A percentile compares a stretch with the other conserved stretches of the same genome.
phyloP scores from a whole-genome alignment of 179 eudicot genomes.

The Heliamphora pulchella region DNA sequence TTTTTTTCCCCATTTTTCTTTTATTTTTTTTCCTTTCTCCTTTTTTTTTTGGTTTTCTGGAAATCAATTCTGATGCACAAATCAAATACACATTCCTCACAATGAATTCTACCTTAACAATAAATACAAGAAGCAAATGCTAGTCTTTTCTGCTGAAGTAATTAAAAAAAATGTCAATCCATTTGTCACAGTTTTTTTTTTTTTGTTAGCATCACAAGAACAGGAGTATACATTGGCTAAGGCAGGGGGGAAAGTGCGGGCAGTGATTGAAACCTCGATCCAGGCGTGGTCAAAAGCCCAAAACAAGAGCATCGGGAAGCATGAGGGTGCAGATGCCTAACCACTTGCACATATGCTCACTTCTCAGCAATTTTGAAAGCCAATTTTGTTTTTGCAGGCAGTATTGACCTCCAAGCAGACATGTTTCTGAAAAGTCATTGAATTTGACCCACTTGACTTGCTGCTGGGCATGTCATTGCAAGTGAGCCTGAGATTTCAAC shows the following conservation, averaged over 20 bases:
- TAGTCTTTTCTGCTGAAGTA: background rate
- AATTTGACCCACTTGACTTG: background rate
- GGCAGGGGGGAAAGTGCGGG: background rate
- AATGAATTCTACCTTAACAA: background rate
- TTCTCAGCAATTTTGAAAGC: background rate
- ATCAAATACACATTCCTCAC: conserved; percentile 4
- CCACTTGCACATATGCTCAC: background rate
- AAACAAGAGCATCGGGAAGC: no score
- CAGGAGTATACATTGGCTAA: background rate
- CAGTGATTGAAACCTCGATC: background rate
- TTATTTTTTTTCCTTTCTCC: background rate
- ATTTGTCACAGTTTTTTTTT: background rate
- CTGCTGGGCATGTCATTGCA: background rate
- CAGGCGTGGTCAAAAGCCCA: no score
- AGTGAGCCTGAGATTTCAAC: background rate
- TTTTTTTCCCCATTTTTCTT: no score
- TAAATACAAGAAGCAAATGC: background rate
- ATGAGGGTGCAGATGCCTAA: background rate
- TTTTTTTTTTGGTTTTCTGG: no score
- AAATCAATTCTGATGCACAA: background rate
- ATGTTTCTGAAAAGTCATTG: no score
- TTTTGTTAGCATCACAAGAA: background rate
- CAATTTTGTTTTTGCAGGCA: background rate
- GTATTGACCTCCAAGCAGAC: no score
- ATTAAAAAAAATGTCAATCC: background rate